These are phyloP conservation scores for Starmerella sp. DNA, from an alignment of 805 yeast species.

Conservation along the genomic window DNA sequence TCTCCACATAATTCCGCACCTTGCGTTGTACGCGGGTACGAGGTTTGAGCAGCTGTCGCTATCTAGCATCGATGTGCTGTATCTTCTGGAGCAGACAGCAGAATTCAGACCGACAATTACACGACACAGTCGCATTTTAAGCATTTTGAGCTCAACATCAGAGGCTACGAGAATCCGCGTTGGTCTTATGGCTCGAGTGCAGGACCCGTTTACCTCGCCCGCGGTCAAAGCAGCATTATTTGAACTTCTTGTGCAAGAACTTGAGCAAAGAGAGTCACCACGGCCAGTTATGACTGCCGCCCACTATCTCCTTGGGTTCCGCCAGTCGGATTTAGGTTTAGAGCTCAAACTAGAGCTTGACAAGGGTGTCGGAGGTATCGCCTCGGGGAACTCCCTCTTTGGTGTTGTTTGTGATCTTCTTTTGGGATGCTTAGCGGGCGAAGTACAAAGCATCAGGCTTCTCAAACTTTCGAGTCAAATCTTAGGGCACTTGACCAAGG, in stretches of 20 bases:
- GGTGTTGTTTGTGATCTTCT: slow-evolving; percentile 43
- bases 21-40: slow-evolving; percentile 64
- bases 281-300: slow-evolving; percentile 40
- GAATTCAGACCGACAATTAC: slow-evolving; percentile 34
- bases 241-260: slow-evolving; percentile 42
- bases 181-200: slow-evolving; percentile 60
- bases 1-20: slow-evolving; percentile 58
- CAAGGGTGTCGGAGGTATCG: slow-evolving; percentile 39
- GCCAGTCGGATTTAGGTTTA: slow-evolving; percentile 34
- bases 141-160: slow-evolving; percentile 61
- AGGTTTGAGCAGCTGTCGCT: slow-evolving; percentile 40
- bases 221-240: slow-evolving; percentile 46
- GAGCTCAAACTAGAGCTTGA: slow-evolving; percentile 38
- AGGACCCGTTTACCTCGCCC: slow-evolving; percentile 15
- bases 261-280: slow-evolving; percentile 31
- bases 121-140: slow-evolving; percentile 51
- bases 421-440: slow-evolving; percentile 35
- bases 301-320: slow-evolving; percentile 72
- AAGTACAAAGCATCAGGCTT: slow-evolving; percentile 37
- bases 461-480: slow-evolving; percentile 38
- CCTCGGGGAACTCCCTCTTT: slow-evolving; percentile 46
- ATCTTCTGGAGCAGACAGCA: slow-evolving; percentile 38
- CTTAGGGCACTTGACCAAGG: slow-evolving; percentile 48
- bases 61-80: slow-evolving; percentile 43
- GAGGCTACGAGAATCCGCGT: slow-evolving; percentile 66